phyloP scores from a whole-genome alignment of 2,329 filamentous ascomycete genomes.

The Ophiostoma perfectum region DNA sequence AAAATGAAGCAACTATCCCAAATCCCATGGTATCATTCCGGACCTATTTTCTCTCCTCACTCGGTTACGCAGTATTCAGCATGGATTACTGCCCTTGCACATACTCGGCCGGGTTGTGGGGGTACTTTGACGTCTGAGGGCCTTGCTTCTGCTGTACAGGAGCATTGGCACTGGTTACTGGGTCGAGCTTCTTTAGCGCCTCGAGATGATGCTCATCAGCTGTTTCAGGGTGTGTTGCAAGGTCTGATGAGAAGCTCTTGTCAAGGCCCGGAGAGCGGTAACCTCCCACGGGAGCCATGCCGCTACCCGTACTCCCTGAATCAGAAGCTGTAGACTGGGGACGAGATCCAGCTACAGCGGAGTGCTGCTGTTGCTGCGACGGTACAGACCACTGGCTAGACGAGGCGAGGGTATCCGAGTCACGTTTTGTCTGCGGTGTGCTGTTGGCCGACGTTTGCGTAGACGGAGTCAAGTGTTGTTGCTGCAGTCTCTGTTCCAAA shows the following conservation, averaged over 20 bases:
- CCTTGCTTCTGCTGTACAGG: conserved; percentile 2
- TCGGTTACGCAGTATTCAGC: neutral
- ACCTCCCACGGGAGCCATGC: conserved; percentile 24
- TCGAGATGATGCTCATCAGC: conserved; percentile 38
- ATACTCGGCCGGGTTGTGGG: neutral
- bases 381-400: neutral
- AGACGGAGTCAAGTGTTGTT: neutral
- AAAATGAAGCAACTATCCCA: neutral
- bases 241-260: conserved; percentile 40
- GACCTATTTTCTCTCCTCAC: neutral
- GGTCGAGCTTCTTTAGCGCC: conserved; percentile 29
- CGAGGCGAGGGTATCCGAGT: neutral
- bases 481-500: neutral
- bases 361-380: conserved; percentile 5
- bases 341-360: conserved; percentile 29
- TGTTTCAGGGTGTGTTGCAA: conserved; percentile 46
- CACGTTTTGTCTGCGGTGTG: conserved; percentile 18
- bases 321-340: conserved; percentile 37
- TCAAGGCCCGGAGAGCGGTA: conserved; percentile 38
- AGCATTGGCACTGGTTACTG: neutral
- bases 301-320: conserved; percentile 24
- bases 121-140: neutral
- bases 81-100: neutral
- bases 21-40: conserved; percentile 20
- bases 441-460: conserved; percentile 23